These are phyloP conservation scores for Clarkia xantiana DNA, from an alignment of 345 rosid species.

Conservation along the genomic window DNA sequence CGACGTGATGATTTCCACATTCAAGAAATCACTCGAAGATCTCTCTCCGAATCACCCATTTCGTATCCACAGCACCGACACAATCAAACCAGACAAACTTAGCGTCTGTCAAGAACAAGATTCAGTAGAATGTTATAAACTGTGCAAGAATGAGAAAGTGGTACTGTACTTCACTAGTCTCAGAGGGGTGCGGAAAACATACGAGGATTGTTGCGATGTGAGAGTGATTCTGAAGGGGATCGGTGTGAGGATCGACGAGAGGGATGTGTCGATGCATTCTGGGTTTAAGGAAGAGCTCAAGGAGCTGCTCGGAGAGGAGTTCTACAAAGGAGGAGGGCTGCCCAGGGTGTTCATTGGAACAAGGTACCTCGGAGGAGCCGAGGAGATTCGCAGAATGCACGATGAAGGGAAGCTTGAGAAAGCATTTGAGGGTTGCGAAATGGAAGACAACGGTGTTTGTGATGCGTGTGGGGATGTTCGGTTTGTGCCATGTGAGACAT, in stretches of 20 bases:
- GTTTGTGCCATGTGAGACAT: conserved; percentile 5
- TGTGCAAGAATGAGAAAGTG: conserved; percentile 24
- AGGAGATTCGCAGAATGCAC: conserved; percentile 54
- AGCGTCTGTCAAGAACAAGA: too few species aligned
- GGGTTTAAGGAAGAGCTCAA: conserved; percentile 72
- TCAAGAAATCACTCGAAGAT: conserved; percentile 42
- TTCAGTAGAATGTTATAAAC: neutral
- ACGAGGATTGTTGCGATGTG: conserved; percentile 64
- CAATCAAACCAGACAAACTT: too few species aligned
- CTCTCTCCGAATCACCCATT: conserved; percentile 50
- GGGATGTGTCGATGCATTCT: conserved; percentile 85
- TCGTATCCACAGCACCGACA: conserved; percentile 15
- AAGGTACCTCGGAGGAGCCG: conserved; percentile 67
- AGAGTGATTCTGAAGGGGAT: conserved; percentile 44
- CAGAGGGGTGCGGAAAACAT: conserved; percentile 79
- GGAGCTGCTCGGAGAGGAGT: conserved; percentile 33
- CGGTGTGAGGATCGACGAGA: conserved; percentile 50
- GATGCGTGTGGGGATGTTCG: conserved; percentile 43
- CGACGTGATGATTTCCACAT: conserved; percentile 31
- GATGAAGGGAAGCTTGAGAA: conserved; percentile 79
- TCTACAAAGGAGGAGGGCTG: conserved; percentile 13
- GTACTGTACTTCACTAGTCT: conserved; percentile 71
- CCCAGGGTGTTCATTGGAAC: conserved; percentile 68
- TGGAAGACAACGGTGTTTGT: conserved; percentile 33
- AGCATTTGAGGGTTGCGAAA: conserved; percentile 41